These are phyloP conservation scores for Claviceps sp. DNA, from an alignment of 2,329 filamentous ascomycete species.

Conservation along the genomic window DNA sequence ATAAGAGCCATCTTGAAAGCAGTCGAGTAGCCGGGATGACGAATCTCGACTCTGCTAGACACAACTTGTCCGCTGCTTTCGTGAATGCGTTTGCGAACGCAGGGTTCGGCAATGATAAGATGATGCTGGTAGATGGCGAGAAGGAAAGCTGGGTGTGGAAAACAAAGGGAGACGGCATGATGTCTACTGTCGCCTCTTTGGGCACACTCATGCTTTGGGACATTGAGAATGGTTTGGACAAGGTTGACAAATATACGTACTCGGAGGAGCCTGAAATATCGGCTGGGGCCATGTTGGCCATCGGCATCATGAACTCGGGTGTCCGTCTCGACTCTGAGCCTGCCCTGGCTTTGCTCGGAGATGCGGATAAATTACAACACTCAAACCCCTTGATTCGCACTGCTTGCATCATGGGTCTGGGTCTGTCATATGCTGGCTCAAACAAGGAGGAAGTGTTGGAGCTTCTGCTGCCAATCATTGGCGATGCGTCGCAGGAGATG, in stretches of 20 bases:
- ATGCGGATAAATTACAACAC: slow-evolving; percentile 64
- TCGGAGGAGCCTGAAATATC: slow-evolving; percentile 67
- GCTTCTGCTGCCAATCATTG: slow-evolving; percentile 72
- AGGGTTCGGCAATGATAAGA: slow-evolving; percentile 88
- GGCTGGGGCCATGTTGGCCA: slow-evolving; percentile 82
- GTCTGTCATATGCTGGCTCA: slow-evolving; percentile 85
- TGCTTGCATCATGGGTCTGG: slow-evolving; percentile 89
- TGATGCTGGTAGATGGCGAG: slow-evolving; percentile 85
- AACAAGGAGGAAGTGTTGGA: slow-evolving; percentile 85
- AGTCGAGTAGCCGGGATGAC: slow-evolving; percentile 85
- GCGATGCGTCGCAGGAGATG: slow-evolving; percentile 76
- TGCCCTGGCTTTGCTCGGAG: slow-evolving; percentile 72
- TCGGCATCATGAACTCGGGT: slow-evolving; percentile 90
- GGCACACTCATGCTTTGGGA: slow-evolving; percentile 91
- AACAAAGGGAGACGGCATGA: slow-evolving; percentile 95
- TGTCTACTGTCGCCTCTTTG: slow-evolving; percentile 87
- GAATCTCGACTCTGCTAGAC: slow-evolving; percentile 86
- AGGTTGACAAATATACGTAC: slow-evolving; percentile 90
- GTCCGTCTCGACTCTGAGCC: slow-evolving; percentile 83
- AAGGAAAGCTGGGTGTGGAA: slow-evolving; percentile 98
- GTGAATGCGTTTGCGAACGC: slow-evolving; percentile 97
- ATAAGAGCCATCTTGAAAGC: slow-evolving; percentile 97
- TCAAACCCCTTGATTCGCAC: slow-evolving; percentile 67
- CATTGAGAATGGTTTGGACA: slow-evolving; percentile 79
- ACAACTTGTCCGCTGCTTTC: slow-evolving; percentile 91